Conservation (phyloP, 1,284 basidiomycete species). For the Grifola frondosa region DNA sequence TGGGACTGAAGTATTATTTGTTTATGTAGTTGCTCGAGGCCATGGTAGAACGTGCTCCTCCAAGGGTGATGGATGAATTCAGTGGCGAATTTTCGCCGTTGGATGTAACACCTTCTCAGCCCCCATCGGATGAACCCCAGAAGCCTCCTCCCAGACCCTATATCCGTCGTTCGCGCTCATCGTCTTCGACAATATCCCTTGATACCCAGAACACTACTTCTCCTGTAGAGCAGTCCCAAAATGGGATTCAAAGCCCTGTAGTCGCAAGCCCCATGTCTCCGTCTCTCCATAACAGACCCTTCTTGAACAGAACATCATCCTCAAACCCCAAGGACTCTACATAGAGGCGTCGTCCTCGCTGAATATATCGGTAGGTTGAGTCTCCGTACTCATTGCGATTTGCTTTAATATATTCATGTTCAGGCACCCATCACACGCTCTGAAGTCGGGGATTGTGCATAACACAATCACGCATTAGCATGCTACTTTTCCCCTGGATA, state of each 20-base stretch:
- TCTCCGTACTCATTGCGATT: too few species aligned
- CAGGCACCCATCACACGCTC: background rate
- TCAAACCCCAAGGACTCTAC: constrained; percentile 16
- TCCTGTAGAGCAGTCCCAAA: constrained; percentile 14
- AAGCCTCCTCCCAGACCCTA: constrained; percentile 56
- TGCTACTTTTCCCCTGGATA: background rate
- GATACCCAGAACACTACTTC: constrained; percentile 15
- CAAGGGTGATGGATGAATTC: constrained; percentile 60
- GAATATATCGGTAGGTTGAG: too few species aligned
- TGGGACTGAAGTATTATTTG: background rate
- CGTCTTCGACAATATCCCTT: constrained; percentile 41
- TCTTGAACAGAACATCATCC: constrained; percentile 20
- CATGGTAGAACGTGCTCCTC: constrained; percentile 62
- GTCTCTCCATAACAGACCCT: constrained; percentile 11
- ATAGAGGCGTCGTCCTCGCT: too few species aligned
- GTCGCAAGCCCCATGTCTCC: constrained; percentile 17
- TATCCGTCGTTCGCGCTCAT: constrained; percentile 50
- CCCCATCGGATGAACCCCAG: constrained; percentile 23
- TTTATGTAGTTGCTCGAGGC: constrained; percentile 52
- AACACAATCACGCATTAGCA: background rate
- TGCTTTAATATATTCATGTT: background rate
- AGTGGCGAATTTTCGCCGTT: constrained; percentile 25
- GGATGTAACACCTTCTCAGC: constrained; percentile 16
- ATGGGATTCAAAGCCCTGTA: constrained; percentile 13
- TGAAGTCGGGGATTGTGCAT: background rate